These are phyloP conservation scores for Camelina laxa DNA, from an alignment of 345 rosid species.

Conservation along the genomic window DNA sequence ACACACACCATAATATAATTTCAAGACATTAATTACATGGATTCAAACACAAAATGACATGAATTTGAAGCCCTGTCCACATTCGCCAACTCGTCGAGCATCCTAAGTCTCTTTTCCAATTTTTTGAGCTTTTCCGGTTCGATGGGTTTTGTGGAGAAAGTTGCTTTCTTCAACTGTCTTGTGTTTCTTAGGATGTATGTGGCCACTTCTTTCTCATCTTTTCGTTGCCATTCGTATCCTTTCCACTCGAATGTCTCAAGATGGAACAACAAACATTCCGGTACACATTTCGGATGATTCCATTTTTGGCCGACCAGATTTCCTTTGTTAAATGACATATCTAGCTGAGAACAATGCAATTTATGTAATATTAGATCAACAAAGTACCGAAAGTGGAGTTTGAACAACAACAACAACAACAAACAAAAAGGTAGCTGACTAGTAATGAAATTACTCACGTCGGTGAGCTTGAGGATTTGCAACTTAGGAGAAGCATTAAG, in stretches of 20 bases:
- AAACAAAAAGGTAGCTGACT: not conserved
- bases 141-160: not conserved
- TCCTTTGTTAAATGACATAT: too few species aligned
- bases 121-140: not conserved
- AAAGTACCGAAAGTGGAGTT: not conserved
- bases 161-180: not conserved
- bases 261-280: conserved; percentile 20
- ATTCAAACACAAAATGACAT: not conserved
- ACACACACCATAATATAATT: too few species aligned
- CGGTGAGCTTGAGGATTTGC: conserved; percentile 2
- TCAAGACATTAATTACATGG: not conserved
- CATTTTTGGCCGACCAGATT: not conserved
- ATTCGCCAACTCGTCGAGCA: not conserved
- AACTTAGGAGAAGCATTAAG: conserved; percentile 9
- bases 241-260: conserved; percentile 12
- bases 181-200: conserved; percentile 1
- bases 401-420: too few species aligned
- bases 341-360: not conserved
- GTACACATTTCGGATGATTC: conserved; percentile 12
- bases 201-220: conserved; percentile 20
- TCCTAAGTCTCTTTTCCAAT: not conserved
- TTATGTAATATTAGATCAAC: not conserved
- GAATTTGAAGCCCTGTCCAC: not conserved
- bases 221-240: not conserved
- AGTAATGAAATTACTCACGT: not conserved